phyloP scores from a whole-genome alignment of 2,329 filamentous ascomycete genomes.

The Colletotrichum coccodes region DNA sequence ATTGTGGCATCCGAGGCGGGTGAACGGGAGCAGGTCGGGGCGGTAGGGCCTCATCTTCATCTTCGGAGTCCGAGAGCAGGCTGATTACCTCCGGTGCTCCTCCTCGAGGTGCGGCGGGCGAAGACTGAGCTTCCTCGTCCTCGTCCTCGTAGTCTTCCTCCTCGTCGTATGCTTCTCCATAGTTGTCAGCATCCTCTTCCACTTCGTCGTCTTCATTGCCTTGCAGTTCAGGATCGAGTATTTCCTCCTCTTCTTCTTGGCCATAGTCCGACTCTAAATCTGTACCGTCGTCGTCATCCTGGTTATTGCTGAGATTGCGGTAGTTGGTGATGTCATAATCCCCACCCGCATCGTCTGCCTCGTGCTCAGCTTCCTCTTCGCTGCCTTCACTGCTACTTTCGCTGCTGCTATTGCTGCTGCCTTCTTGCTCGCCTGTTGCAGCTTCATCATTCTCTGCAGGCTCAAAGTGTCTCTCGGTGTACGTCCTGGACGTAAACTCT shows the following conservation, averaged over 20 bases:
- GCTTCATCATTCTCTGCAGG: not conserved
- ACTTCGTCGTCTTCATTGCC: constrained; percentile 28
- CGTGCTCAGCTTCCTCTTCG: constrained; percentile 28
- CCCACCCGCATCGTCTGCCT: constrained; percentile 28
- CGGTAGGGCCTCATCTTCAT: constrained; percentile 19
- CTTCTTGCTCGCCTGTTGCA: not conserved
- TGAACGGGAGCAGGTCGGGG: not conserved
- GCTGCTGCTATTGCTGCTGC: constrained; percentile 7
- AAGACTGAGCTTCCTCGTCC: constrained; percentile 20
- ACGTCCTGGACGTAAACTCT: not conserved
- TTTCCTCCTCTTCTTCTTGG: constrained; percentile 24
- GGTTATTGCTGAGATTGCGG: constrained; percentile 33
- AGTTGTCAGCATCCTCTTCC: constrained; percentile 24
- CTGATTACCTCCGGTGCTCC: constrained; percentile 29
- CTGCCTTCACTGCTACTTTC: constrained; percentile 7
- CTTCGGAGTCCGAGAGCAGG: constrained; percentile 34
- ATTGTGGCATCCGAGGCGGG: constrained; percentile 7
- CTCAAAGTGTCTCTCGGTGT: constrained; percentile 22
- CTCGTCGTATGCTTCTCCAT: constrained; percentile 22
- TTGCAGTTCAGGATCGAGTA: constrained; percentile 12
- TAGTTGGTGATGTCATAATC: constrained; percentile 34
- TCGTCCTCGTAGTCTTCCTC: constrained; percentile 30
- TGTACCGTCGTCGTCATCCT: constrained; percentile 33
- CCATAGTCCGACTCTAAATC: constrained; percentile 34
- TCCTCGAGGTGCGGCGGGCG: not conserved